A percentile compares a stretch with the other conserved stretches of the same genome.
These are phyloP conservation scores for Trichoderma oligosporum DNA, from an alignment of 2,329 filamentous ascomycete genomes.

Conservation along the genomic window DNA sequence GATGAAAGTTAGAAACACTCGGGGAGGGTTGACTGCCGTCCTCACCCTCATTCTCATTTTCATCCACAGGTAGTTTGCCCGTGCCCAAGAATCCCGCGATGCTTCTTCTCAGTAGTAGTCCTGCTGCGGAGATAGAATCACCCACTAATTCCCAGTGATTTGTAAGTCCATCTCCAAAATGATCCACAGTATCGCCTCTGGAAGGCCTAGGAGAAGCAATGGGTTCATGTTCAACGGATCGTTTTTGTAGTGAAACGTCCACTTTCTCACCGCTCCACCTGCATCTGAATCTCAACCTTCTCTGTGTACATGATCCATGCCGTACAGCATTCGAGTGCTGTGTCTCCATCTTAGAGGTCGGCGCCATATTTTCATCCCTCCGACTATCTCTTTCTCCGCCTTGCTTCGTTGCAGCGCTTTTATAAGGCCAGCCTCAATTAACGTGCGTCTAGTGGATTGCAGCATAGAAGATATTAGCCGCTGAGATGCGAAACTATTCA, in stretches of 20 bases:
- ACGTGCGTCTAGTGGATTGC: neutral
- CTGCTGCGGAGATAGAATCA: neutral
- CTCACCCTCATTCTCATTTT: neutral
- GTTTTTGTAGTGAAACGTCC: neutral
- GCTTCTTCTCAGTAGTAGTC: neutral
- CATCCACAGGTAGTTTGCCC: neutral
- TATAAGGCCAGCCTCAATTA: neutral
- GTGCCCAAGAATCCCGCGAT: neutral
- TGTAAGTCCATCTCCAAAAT: neutral
- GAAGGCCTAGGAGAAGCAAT: neutral
- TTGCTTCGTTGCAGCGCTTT: neutral
- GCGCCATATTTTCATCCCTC: slow-evolving; percentile 5
- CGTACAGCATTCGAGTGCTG: neutral
- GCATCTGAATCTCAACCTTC: neutral
- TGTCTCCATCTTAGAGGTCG: neutral
- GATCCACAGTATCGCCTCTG: neutral
- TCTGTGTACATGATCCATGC: neutral
- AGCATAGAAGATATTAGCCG: neutral
- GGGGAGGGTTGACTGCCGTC: neutral
- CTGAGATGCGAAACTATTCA: neutral
- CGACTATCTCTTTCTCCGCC: neutral
- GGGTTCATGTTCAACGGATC: neutral
- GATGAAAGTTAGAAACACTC: too few species aligned
- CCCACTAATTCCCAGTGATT: neutral
- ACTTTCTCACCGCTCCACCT: neutral